phyloP scores from a whole-genome alignment of 257 asterid genomes.

The Scutellaria galericulata region DNA sequence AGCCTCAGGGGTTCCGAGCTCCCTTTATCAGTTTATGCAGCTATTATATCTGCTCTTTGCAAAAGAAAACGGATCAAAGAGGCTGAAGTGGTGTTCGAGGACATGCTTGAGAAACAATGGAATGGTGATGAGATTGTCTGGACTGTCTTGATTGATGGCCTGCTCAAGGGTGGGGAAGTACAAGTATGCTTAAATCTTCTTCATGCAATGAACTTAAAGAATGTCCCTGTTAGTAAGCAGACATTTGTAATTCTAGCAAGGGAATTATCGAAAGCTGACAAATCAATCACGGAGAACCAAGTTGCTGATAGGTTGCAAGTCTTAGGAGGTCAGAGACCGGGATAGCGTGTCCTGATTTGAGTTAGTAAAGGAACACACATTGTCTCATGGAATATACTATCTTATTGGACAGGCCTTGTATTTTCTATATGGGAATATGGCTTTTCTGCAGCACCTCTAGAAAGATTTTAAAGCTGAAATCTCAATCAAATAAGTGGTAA shows the following conservation, averaged over 20 bases:
- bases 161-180: conserved; percentile 69
- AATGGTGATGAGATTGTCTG: conserved; percentile 87
- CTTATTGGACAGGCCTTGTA: conserved; percentile 30
- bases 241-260: conserved; percentile 58
- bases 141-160: conserved; percentile 84
- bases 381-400: conserved; percentile 28
- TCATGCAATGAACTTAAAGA: conserved; percentile 65
- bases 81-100: conserved; percentile 66
- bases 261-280: conserved; percentile 59
- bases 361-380: conserved; percentile 12
- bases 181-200: conserved; percentile 69
- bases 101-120: conserved; percentile 71
- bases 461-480: conserved; percentile 33
- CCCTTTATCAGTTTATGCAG: conserved; percentile 60
- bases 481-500: conserved; percentile 40
- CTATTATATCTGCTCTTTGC: conserved; percentile 62
- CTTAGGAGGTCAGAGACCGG: conserved; percentile 41
- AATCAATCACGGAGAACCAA: conserved; percentile 36
- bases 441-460: conserved; percentile 37
- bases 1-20: conserved; percentile 51
- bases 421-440: conserved; percentile 29
- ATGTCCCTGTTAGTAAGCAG: conserved; percentile 55
- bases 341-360: conserved; percentile 27
- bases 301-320: conserved; percentile 37
- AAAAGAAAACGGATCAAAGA: conserved; percentile 51